These are phyloP conservation scores for Neocucurbitaria cava DNA, from an alignment of 2,329 filamentous ascomycete genomes.

Conservation along the genomic window DNA sequence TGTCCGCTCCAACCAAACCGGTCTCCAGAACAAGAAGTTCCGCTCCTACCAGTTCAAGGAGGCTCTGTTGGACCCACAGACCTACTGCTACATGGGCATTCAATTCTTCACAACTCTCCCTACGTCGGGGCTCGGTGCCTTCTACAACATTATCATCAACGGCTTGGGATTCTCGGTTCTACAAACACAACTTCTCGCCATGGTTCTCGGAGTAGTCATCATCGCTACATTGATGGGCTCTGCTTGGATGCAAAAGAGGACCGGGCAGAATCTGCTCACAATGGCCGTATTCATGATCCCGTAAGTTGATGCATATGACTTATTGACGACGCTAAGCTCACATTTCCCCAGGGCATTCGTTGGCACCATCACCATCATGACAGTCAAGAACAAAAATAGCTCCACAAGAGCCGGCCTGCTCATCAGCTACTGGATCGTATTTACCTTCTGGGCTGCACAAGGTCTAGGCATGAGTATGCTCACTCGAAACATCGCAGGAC, in stretches of 20 bases:
- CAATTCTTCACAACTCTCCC: constrained; percentile 76
- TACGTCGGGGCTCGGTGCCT: constrained; percentile 74
- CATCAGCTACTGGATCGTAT: constrained; percentile 76
- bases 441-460: constrained; percentile 79
- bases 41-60: constrained; percentile 62
- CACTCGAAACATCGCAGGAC: constrained; percentile 72
- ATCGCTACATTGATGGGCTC: constrained; percentile 72
- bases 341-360: constrained; percentile 64
- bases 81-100: constrained; percentile 64
- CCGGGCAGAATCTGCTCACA: constrained; percentile 70
- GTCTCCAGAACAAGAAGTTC: constrained; percentile 58
- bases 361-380: constrained; percentile 75
- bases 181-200: constrained; percentile 75
- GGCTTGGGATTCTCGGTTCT: constrained; percentile 69
- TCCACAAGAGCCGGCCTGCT: constrained; percentile 70
- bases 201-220: constrained; percentile 78
- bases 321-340: neutral
- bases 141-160: constrained; percentile 77
- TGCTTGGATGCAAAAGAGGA: constrained; percentile 72
- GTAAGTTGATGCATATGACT: constrained; percentile 52
- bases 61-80: constrained; percentile 69
- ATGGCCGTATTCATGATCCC: constrained; percentile 73
- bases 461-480: constrained; percentile 72
- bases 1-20: constrained; percentile 56
- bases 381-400: constrained; percentile 64